phyloP scores from a whole-genome alignment of 768 basidiomycete species.

The Psilocybe sp. region DNA sequence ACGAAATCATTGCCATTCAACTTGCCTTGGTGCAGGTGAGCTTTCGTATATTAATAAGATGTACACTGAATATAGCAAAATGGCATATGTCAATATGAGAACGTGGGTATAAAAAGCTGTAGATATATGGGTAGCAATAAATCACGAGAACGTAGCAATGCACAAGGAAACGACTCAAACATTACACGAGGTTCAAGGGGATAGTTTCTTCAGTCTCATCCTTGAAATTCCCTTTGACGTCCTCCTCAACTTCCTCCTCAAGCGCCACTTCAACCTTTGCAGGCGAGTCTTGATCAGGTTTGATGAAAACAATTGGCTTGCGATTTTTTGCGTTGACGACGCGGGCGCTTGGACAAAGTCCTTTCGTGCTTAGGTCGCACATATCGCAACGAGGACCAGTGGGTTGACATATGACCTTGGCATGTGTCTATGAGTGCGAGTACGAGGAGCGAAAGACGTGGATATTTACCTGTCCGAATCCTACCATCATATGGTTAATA shows the following conservation, averaged over 20 bases:
- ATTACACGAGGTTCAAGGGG: too few relatives aligned
- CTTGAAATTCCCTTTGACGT: not conserved
- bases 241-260: constrained; percentile 23
- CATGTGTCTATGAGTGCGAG: not conserved
- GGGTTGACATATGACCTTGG: constrained; percentile 65
- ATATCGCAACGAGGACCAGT: constrained; percentile 61
- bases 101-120: too few relatives aligned
- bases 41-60: too few relatives aligned
- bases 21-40: too few relatives aligned
- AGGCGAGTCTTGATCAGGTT: constrained; percentile 16
- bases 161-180: too few relatives aligned
- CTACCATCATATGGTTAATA: constrained; percentile 80
- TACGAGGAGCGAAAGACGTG: not conserved
- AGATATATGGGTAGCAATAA: too few relatives aligned
- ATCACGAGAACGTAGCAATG: too few relatives aligned
- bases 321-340: constrained; percentile 19
- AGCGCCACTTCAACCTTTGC: constrained; percentile 31
- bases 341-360: constrained; percentile 66
- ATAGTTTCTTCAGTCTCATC: too few relatives aligned
- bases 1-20: too few relatives aligned
- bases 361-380: constrained; percentile 53
- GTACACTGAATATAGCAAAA: too few relatives aligned
- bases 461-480: constrained; percentile 72
- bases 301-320: constrained; percentile 21
- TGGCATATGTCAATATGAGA: too few relatives aligned